Base-by-base conservation (phyloP, 371 early-diverging fungal species). In the Synchytrium microbalum region DNA sequence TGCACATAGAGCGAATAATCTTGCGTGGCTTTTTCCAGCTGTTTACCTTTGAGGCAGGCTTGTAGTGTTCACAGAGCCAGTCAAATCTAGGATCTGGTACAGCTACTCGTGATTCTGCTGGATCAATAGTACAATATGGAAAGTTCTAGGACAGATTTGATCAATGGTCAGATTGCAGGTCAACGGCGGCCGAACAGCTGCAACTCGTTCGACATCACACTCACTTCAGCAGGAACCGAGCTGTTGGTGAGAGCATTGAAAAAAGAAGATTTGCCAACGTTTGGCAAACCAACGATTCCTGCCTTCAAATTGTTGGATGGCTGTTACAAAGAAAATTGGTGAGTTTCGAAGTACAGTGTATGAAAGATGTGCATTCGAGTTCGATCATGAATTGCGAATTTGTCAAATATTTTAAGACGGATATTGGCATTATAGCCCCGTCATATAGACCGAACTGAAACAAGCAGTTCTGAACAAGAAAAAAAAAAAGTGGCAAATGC, bases 191-290 rank as follows among this genome's bases (percentile, higher is more conserved):
- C 10, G 29, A 10, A 32, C 25, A 59, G 10, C 32, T n/a, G n/a
- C n/a, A n/a, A n/a, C n/a, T n/a, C n/a, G n/a, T n/a, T n/a, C n/a
- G n/a, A n/a, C n/a, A 10, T 26, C 32, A 13, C 28, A 55, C 46
- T 8, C 24, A 55, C 56, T 24, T 55, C 59, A 16, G 59, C 59
- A 54, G 94, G 86, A n/a, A 88, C 95, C 28, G 88, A 77, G 55
- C 83, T 82, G 62, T 86, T 87, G 32, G 99, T 98, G 63, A 99
- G 79, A 32, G 88, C 86, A 76, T 99, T 99, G 83, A 98, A 99
- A 70, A 99, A 89, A 10, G 96, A 91, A 3, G 93, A 93, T 81
- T 99, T 99, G 64, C 92, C 99, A 53, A 97, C 94, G 74, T 99
- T 99, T 69, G 99, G 99, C 65, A 99, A 83, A 33, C 99, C 99